phyloP scores from a whole-genome alignment of 1,139 yeast genomes.

The Oligophagozyma castellii region DNA sequence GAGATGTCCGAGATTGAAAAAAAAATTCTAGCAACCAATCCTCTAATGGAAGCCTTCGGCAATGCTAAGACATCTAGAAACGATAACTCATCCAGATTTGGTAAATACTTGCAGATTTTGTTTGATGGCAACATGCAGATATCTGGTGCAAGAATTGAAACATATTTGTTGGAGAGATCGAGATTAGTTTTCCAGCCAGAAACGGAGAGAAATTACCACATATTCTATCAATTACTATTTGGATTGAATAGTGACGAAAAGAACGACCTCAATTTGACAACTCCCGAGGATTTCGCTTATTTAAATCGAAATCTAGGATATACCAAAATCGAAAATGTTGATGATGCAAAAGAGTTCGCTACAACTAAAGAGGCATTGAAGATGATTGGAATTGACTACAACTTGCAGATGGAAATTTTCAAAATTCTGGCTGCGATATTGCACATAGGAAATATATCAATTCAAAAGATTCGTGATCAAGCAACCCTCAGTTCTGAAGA shows the following conservation, averaged over 20 bases:
- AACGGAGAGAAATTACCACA: slow-evolving; percentile 91
- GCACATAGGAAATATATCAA: slow-evolving; percentile 88
- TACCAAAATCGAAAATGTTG: slow-evolving; percentile 39
- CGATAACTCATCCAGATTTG: slow-evolving; percentile 95
- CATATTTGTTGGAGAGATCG: slow-evolving; percentile 86
- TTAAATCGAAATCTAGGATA: slow-evolving; percentile 72
- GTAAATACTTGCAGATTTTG: slow-evolving; percentile 85
- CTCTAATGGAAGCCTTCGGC: slow-evolving; percentile 98
- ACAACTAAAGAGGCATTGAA: slow-evolving; percentile 66
- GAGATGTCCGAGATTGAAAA: slow-evolving; percentile 91
- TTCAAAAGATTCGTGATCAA: slow-evolving; percentile 67
- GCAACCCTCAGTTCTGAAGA: slow-evolving; percentile 80
- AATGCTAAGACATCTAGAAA: slow-evolving; percentile 96
- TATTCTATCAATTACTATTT: slow-evolving; percentile 79
- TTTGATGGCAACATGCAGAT: slow-evolving; percentile 46
- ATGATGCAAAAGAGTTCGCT: slow-evolving; percentile 67
- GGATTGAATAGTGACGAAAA: slow-evolving; percentile 41
- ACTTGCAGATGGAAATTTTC: slow-evolving; percentile 58
- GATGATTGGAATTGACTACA: slow-evolving; percentile 59
- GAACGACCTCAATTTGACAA: slow-evolving; percentile 42
- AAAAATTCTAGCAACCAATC: slow-evolving; percentile 93
- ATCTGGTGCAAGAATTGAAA: slow-evolving; percentile 88
- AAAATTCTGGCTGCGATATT: slow-evolving; percentile 77
- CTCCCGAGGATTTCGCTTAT: slow-evolving; percentile 61
- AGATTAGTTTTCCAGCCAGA: slow-evolving; percentile 88